Evolutionary conservation across 1,284 basidiomycete species (phyloP).

Genomic region (Puccinia horiana): DNA sequence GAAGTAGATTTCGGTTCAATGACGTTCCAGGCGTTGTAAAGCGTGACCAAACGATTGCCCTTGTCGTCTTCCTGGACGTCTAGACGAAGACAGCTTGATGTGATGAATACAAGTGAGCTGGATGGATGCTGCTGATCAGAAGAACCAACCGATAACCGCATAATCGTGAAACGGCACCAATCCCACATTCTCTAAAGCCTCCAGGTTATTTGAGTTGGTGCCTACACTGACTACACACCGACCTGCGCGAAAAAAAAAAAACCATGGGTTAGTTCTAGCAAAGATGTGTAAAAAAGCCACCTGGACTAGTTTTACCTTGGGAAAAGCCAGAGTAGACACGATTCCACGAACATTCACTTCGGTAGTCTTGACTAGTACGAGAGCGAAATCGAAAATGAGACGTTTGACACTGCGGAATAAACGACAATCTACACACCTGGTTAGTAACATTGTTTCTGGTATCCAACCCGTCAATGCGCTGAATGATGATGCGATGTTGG

Average conservation of each 20-base stretch:
- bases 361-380: conserved; percentile 27
- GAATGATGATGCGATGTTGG: not conserved
- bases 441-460: conserved; percentile 38
- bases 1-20: not conserved
- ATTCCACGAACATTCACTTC: conserved; percentile 39
- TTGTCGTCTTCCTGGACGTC: conserved; percentile 35
- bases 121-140: not conserved
- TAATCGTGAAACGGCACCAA: conserved; percentile 46
- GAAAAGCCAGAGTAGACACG: conserved; percentile 25
- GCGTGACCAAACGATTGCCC: conserved; percentile 30
- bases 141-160: conserved; percentile 36
- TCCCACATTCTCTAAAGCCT: conserved; percentile 31
- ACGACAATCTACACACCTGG: conserved; percentile 7
- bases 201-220: conserved; percentile 32
- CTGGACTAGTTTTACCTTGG: conserved; percentile 17
- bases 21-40: conserved; percentile 44
- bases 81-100: not conserved
- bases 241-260: conserved; percentile 6
- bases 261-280: not conserved
- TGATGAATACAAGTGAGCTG: not conserved
- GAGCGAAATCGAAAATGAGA: not conserved
- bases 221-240: conserved; percentile 44
- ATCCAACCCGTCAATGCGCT: conserved; percentile 48
- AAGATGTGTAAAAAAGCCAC: not conserved
- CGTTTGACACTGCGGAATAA: not conserved